These are phyloP conservation scores for Castanea crenata DNA, from an alignment of 306 rosid species.

Conservation along the genomic window DNA sequence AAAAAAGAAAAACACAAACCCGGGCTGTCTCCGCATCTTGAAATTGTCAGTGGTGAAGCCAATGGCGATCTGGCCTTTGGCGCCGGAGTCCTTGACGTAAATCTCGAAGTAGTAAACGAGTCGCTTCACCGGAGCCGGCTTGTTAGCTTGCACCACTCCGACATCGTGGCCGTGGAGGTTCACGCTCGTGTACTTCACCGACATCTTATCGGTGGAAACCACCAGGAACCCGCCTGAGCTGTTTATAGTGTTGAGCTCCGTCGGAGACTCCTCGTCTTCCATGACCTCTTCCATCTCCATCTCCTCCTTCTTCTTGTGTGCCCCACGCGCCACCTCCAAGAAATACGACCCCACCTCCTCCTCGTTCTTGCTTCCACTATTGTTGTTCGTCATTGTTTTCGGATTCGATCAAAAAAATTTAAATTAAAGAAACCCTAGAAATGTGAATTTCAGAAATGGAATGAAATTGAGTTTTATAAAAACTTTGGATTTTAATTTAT, in stretches of 20 bases:
- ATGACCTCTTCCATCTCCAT: neutral
- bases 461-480: too few relatives aligned
- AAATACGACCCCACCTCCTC: constrained; percentile 57
- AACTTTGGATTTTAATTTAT: too few relatives aligned
- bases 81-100: constrained; percentile 83
- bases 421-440: constrained; percentile 37
- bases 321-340: constrained; percentile 49
- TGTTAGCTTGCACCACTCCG: constrained; percentile 86
- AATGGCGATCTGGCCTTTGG: constrained; percentile 80
- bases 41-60: constrained; percentile 87
- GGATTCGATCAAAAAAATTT: neutral
- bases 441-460: too few relatives aligned
- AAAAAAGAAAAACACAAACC: constrained; percentile 36
- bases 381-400: constrained; percentile 35
- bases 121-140: constrained; percentile 74
- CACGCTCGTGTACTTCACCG: constrained; percentile 66
- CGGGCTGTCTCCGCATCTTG: constrained; percentile 98
- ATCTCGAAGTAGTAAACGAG: constrained; percentile 89
- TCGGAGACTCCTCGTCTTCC: constrained; percentile 64
- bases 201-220: constrained; percentile 80
- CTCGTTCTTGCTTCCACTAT: constrained; percentile 15
- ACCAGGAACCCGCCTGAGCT: constrained; percentile 92
- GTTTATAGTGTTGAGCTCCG: constrained; percentile 84
- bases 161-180: constrained; percentile 93
- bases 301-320: constrained; percentile 39